These are phyloP conservation scores for Pythium biforme DNA, from an alignment of 352 stramenopile species.

Conservation along the genomic window DNA sequence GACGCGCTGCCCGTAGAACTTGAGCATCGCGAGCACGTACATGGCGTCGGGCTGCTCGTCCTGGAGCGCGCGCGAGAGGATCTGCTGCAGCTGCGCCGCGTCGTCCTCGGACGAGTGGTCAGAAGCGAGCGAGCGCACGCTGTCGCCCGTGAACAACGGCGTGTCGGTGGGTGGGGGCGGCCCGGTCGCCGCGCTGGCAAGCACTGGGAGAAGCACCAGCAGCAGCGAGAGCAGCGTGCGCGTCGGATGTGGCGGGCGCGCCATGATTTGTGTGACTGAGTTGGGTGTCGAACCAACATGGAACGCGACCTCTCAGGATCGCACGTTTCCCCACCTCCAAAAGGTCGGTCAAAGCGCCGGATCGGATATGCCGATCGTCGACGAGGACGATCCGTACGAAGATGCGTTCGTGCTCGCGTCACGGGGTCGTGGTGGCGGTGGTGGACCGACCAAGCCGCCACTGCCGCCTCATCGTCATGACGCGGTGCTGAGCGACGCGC, in stretches of 20 bases:
- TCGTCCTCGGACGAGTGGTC: conserved; percentile 3
- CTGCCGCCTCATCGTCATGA: not conserved
- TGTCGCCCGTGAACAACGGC: conserved; percentile 17
- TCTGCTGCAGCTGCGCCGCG: conserved; percentile 17
- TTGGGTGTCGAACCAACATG: too few species aligned
- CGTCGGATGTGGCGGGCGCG: too few species aligned
- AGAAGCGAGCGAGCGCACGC: conserved; percentile 11
- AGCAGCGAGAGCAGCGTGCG: too few species aligned
- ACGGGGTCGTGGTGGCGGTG: not conserved
- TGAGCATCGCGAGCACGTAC: conserved; percentile 31
- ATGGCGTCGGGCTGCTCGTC: conserved; percentile 28
- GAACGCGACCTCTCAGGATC: too few species aligned
- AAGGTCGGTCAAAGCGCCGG: too few species aligned
- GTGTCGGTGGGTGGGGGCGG: not conserved
- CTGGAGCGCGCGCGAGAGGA: conserved; percentile 14
- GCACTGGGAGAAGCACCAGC: too few species aligned
- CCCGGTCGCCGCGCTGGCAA: too few species aligned
- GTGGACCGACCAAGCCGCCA: not conserved
- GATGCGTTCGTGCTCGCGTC: not conserved
- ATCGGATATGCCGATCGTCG: not conserved
- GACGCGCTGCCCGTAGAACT: conserved; percentile 30
- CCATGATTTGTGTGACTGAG: too few species aligned
- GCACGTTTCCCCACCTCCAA: too few species aligned
- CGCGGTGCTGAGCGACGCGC: conserved; percentile 5
- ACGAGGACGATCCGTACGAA: conserved; percentile 4